Evolutionary conservation across 139 green algal species (phyloP).

Genomic region (Coelastrella sp.): DNA sequence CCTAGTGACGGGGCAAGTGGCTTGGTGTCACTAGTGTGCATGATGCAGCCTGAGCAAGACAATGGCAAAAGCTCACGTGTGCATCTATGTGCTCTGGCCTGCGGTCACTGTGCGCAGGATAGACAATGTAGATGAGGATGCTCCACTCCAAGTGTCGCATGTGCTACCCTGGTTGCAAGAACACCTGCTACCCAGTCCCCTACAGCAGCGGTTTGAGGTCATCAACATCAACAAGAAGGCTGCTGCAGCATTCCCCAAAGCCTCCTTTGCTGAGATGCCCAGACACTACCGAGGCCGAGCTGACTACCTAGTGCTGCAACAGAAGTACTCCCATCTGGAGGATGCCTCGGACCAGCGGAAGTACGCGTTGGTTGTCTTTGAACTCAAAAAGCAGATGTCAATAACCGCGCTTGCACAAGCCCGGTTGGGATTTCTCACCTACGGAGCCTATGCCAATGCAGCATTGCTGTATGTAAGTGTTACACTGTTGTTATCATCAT

Average conservation of each 20-base stretch:
- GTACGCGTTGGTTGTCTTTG: background rate
- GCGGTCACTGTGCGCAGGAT: background rate
- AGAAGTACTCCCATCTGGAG: background rate
- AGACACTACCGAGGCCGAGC: background rate
- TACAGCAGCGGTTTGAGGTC: background rate
- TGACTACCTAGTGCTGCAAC: background rate
- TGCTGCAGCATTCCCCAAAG: background rate
- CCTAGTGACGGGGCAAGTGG: background rate
- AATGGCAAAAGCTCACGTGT: background rate
- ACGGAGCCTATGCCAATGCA: background rate
- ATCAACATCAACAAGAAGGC: background rate
- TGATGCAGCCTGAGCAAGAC: background rate
- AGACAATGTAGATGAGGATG: background rate
- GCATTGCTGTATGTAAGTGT: background rate
- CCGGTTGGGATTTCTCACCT: background rate
- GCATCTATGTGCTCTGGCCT: background rate
- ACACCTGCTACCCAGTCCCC: background rate
- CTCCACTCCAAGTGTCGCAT: background rate
- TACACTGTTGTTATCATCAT: background rate
- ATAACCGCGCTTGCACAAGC: background rate
- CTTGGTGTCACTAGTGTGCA: background rate
- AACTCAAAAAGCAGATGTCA: background rate
- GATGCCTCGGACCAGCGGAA: background rate
- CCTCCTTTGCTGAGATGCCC: background rate
- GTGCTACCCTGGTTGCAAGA: background rate